A percentile compares a stretch with the other conserved stretches of the same genome.
Evolutionary conservation across 2,329 filamentous ascomycete genomes (phyloP).

Genomic region (Penicillium sp.): DNA sequence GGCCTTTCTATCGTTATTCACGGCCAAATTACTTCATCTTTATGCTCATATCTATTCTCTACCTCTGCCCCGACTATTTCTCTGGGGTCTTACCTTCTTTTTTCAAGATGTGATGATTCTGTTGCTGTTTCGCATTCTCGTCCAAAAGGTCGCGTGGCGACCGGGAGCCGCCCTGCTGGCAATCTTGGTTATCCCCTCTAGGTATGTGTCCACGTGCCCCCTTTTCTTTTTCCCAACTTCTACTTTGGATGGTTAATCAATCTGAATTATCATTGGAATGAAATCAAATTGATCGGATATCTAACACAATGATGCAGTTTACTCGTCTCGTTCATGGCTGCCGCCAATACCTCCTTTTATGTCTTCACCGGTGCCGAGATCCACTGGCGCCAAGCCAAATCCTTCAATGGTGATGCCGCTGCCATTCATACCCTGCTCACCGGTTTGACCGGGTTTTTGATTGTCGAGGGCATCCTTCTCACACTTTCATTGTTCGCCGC

Average conservation of each 20-base stretch:
- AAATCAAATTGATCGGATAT: too few relatives aligned
- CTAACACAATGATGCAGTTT: conserved; percentile 20
- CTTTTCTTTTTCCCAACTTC: background rate
- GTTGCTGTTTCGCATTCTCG: conserved; percentile 24
- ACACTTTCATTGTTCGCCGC: conserved; percentile 26
- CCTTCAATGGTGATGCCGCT: conserved; percentile 34
- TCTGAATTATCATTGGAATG: too few relatives aligned
- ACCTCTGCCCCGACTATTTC: conserved; percentile 21
- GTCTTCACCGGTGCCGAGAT: conserved; percentile 37
- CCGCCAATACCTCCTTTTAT: conserved; percentile 36
- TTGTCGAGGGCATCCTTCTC: conserved; percentile 30
- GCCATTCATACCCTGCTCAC: conserved; percentile 34
- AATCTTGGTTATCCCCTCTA: conserved; percentile 28
- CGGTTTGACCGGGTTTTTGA: conserved; percentile 34
- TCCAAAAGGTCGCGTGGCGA: conserved; percentile 24
- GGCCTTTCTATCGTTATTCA: conserved; percentile 26
- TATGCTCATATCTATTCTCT: conserved; percentile 29
- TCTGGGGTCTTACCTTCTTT: conserved; percentile 32
- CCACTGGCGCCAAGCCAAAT: conserved; percentile 36
- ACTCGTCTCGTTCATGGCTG: conserved; percentile 33
- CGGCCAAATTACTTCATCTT: conserved; percentile 29
- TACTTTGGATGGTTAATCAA: too few relatives aligned
- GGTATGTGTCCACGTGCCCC: conserved; percentile 20
- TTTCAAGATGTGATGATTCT: conserved; percentile 31
- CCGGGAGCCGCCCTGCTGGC: conserved; percentile 19